Conservation (phyloP, 73 alveolate species). For the Paramecium caudatum region DNA sequence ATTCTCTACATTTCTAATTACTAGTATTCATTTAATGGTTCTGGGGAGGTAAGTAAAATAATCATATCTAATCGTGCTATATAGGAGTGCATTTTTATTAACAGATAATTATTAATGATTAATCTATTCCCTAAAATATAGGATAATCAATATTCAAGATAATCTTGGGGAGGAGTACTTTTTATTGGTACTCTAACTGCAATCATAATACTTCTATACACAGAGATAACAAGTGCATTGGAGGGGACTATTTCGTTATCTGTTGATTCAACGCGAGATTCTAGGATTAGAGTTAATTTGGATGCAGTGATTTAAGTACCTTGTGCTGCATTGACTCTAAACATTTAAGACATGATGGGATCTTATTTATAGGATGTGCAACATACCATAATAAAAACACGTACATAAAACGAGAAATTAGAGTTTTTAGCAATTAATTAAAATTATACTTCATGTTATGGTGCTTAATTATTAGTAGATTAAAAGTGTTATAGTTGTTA, state of each 20-base stretch:
- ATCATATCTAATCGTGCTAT: constrained; percentile 51
- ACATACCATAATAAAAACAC: neutral
- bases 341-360: neutral
- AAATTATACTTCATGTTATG: constrained; percentile 52
- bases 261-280: neutral
- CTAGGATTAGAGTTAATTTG: neutral
- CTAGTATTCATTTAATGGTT: neutral
- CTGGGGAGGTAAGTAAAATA: neutral
- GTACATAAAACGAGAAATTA: constrained; percentile 3
- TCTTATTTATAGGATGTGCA: constrained; percentile 38
- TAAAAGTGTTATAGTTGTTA: constrained; percentile 58
- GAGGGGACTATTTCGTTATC: neutral
- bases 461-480: constrained; percentile 40
- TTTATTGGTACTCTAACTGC: neutral
- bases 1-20: neutral
- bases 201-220: neutral
- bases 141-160: neutral
- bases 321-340: neutral
- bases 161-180: neutral
- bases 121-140: constrained; percentile 57
- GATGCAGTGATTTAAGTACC: neutral
- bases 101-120: constrained; percentile 41
- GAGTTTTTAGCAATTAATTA: neutral
- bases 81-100: constrained; percentile 26
- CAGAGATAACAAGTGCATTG: neutral